phyloP scores from a whole-genome alignment of 2,329 filamentous ascomycete genomes.

The Mollisia scopiformis region DNA sequence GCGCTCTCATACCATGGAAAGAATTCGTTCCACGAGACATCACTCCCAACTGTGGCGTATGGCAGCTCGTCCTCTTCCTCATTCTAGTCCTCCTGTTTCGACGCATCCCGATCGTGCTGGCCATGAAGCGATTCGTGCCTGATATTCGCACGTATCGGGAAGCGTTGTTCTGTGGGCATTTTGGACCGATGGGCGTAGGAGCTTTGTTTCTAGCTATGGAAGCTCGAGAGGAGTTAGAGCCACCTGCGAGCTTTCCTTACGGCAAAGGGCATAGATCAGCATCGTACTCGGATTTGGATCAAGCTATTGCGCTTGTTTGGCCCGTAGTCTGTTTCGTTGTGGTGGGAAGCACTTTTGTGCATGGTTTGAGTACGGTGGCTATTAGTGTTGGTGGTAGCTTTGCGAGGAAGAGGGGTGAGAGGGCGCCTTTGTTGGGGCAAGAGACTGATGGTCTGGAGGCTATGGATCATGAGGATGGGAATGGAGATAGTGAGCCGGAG shows the following conservation, averaged over 20 bases:
- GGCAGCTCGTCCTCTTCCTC: conserved; percentile 48
- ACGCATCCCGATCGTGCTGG: conserved; percentile 53
- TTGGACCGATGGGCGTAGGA: conserved; percentile 60
- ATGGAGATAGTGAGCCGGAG: conserved; percentile 38
- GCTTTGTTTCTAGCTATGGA: conserved; percentile 60
- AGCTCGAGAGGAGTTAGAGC: conserved; percentile 54
- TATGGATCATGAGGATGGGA: conserved; percentile 50
- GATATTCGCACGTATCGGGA: conserved; percentile 53
- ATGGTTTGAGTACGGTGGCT: conserved; percentile 54
- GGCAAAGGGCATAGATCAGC: conserved; percentile 23
- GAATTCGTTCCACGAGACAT: conserved; percentile 43
- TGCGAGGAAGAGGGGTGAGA: conserved; percentile 45
- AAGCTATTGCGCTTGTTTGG: conserved; percentile 51
- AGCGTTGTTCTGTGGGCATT: conserved; percentile 58
- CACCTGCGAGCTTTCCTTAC: conserved; percentile 44
- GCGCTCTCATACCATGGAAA: conserved; percentile 55
- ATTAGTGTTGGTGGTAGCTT: conserved; percentile 54
- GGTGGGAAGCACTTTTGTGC: conserved; percentile 54
- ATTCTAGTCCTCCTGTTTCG: conserved; percentile 53
- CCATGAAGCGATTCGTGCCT: conserved; percentile 49
- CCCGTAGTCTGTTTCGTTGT: conserved; percentile 58
- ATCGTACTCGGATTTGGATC: conserved; percentile 37
- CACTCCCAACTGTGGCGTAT: conserved; percentile 43
- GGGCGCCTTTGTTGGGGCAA: conserved; percentile 50
- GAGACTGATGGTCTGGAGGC: conserved; percentile 53